Base-by-base conservation (phyloP, 2,329 filamentous ascomycete species). In the Aspergillus piperis region DNA sequence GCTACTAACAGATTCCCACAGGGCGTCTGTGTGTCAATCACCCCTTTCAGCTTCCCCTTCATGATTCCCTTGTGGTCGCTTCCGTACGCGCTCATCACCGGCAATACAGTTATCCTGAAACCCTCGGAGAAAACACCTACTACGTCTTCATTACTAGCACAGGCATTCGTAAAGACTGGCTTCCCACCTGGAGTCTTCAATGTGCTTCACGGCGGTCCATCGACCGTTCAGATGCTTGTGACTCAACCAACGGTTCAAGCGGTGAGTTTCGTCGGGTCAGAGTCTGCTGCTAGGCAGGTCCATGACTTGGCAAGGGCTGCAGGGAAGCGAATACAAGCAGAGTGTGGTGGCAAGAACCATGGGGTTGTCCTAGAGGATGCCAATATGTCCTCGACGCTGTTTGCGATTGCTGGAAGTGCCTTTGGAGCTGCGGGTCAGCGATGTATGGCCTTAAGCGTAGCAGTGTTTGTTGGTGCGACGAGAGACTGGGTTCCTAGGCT, bases 321-420 rank as follows among this genome's bases (percentile, higher is more conserved):
- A 52, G 86, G 86, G 60, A 89, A 88, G 77, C 83, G 86, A 62
- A 83, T 87, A 10, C 86, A 89, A 71, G 86, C 86, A 66, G 88
- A 89, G 74, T 74, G 88, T 57, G 86, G 86, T 15, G 86, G 86
- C 7, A 89, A 89, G 80, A 89, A 89, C 76, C 86, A 89, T 71
- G 86, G 85, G 38, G 84, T 85, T 47, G 80, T 89, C 15, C 77
- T 88, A 27, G 86, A 86, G 2, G 86, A 89, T 72, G 84, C 82
- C 77, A 86, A 88, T 78, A 88, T 87, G 81, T 87, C 87, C 75
- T 83, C 86, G 55, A 83, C 86, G 1, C 71, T 89, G 39, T 87
- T 88, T 67, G 84, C 85, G n/a, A 87, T 89, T 69, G 80, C 83
- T 2, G 86, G 86, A 58, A 86, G 86, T 54, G 86, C 86, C 2